phyloP scores from a whole-genome alignment of 768 basidiomycete genomes.

The Clavaria fumosa region DNA sequence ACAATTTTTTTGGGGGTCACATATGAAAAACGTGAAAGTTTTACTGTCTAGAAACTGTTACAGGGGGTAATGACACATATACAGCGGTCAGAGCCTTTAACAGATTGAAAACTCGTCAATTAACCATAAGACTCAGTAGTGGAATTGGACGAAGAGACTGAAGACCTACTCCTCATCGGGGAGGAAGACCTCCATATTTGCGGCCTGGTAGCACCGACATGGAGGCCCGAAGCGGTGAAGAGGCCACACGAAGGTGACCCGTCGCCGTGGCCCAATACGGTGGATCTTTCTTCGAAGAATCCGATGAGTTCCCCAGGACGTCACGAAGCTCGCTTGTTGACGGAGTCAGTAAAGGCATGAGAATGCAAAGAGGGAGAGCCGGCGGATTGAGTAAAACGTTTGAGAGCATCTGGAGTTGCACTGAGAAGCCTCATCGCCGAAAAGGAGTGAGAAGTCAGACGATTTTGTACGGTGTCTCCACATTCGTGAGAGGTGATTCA shows the following conservation, averaged over 20 bases:
- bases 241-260: conserved; percentile 39
- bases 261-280: conserved; percentile 17
- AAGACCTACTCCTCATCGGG: conserved; percentile 18
- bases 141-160: not conserved
- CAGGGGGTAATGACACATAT: too few species aligned
- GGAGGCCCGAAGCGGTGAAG: conserved; percentile 30
- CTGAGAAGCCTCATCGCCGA: conserved; percentile 23
- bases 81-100: conserved; percentile 21
- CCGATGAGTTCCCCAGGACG: conserved; percentile 57
- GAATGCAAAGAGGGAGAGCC: conserved; percentile 31
- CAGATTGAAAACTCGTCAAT: conserved; percentile 32
- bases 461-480: too few species aligned
- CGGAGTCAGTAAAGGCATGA: conserved; percentile 45
- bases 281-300: conserved; percentile 42
- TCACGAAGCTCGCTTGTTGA: conserved; percentile 31
- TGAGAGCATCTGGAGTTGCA: conserved; percentile 29
- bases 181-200: conserved; percentile 31
- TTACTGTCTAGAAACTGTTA: too few species aligned
- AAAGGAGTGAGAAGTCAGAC: conserved; percentile 35
- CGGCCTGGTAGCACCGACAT: conserved; percentile 11
- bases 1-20: too few species aligned
- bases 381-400: conserved; percentile 30
- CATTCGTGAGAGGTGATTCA: too few species aligned
- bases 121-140: conserved; percentile 20
- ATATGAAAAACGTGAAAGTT: too few species aligned